Conservation (phyloP, 2,329 filamentous ascomycete species). For the Colletotrichum tropicicola region DNA sequence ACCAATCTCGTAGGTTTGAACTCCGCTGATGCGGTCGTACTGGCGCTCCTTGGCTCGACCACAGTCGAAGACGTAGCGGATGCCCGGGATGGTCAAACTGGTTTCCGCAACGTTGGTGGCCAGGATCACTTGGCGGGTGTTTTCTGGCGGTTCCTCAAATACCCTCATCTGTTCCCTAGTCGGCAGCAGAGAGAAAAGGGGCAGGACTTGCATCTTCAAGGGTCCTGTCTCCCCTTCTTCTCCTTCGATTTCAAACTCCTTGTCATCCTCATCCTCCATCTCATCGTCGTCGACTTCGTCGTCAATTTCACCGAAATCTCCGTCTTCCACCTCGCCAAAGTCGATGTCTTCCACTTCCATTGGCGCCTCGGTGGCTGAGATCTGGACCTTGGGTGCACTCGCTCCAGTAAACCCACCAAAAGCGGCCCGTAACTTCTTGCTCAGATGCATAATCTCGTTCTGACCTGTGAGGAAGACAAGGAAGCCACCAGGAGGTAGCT, state of each 20-base stretch:
- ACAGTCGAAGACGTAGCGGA: slow-evolving; percentile 95
- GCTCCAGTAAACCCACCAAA: slow-evolving; percentile 66
- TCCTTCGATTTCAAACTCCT: slow-evolving; percentile 75
- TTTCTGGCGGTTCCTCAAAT: slow-evolving; percentile 85
- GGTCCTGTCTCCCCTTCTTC: slow-evolving; percentile 66
- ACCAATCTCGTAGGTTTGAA: slow-evolving; percentile 93
- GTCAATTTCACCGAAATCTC: slow-evolving; percentile 67
- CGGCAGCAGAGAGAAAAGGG: slow-evolving; percentile 90
- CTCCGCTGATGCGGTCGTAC: slow-evolving; percentile 87
- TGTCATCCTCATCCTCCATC: slow-evolving; percentile 60
- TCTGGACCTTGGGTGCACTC: slow-evolving; percentile 73
- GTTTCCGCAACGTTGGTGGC: slow-evolving; percentile 98
- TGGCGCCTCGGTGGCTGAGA: slow-evolving; percentile 80
- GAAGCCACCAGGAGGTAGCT: slow-evolving; percentile 89
- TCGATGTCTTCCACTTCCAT: slow-evolving; percentile 90
- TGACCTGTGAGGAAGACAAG: slow-evolving; percentile 95
- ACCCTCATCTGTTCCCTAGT: slow-evolving; percentile 91
- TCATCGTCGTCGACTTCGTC: slow-evolving; percentile 66
- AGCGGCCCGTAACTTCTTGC: slow-evolving; percentile 77
- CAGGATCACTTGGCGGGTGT: slow-evolving; percentile 84
- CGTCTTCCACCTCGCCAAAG: slow-evolving; percentile 75
- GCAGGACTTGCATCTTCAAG: slow-evolving; percentile 85
- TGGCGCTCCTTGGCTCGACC: slow-evolving; percentile 92
- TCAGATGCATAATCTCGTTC: slow-evolving; percentile 87
- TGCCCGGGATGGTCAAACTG: slow-evolving; percentile 93